Conservation (phyloP, 140 eudicot species). For the Oenanthe javanica region DNA sequence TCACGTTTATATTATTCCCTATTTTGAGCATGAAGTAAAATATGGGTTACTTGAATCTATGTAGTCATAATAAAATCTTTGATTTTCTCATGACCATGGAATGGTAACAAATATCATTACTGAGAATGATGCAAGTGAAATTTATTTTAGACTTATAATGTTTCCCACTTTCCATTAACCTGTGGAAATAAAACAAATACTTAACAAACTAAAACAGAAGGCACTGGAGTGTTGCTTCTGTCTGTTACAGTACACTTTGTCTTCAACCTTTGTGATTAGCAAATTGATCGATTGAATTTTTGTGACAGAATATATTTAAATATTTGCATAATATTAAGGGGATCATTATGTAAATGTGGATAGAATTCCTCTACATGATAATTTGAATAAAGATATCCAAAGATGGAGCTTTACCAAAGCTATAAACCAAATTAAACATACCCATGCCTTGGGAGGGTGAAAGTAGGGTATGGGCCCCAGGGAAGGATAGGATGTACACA, state of each 20-base stretch:
- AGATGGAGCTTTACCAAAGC: not conserved
- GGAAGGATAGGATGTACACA: not conserved
- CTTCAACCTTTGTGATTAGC: not conserved
- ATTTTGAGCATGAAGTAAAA: not conserved
- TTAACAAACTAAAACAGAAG: not conserved
- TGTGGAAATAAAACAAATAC: not conserved
- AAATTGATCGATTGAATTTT: not conserved
- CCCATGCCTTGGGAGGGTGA: not conserved
- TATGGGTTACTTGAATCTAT: not conserved
- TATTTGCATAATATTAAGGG: not conserved
- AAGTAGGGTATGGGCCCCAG: not conserved
- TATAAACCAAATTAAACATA: not conserved
- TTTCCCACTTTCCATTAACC: not conserved
- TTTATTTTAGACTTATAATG: not conserved
- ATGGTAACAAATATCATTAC: not conserved
- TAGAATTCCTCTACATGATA: not conserved
- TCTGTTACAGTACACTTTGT: not conserved
- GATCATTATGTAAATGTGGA: not conserved
- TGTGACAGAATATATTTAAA: not conserved
- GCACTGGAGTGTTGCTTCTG: not conserved
- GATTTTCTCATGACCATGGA: not conserved
- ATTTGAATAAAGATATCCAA: not conserved
- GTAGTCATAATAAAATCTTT: not conserved
- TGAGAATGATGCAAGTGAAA: not conserved
- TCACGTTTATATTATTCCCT: not conserved